A percentile compares a stretch with the other conserved stretches of the same genome.
Conservation (phyloP, 2,329 filamentous ascomycete species). For the Bipolaris cookei region DNA sequence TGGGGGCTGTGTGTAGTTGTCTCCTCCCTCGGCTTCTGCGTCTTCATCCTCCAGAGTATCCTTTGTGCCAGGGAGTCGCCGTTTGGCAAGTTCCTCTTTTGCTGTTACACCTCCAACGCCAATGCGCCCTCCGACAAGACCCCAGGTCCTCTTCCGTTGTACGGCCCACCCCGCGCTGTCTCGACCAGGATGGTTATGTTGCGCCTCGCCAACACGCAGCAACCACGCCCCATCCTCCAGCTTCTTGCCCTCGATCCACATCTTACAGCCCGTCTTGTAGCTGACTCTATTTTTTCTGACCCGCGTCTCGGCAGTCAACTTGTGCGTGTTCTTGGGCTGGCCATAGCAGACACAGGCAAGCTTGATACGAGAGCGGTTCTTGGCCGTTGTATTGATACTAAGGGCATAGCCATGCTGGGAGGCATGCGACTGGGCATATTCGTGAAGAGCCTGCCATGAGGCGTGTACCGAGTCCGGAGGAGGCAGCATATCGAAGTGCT, state of each 20-base stretch:
- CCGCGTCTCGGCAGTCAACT: conserved; percentile 45
- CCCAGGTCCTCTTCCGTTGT: conserved; percentile 46
- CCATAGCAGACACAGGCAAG: conserved; percentile 48
- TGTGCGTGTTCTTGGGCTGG: conserved; percentile 46
- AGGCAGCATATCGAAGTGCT: conserved; percentile 41
- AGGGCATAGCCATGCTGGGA: conserved; percentile 44
- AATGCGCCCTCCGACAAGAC: conserved; percentile 36
- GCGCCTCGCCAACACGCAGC: conserved; percentile 37
- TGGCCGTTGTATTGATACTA: conserved; percentile 47
- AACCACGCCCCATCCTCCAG: conserved; percentile 39
- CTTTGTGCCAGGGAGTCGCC: conserved; percentile 4
- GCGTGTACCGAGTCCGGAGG: conserved; percentile 34
- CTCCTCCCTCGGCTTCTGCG: conserved; percentile 9
- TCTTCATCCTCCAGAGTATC: conserved; percentile 8
- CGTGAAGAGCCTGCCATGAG: conserved; percentile 41
- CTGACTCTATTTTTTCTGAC: conserved; percentile 44
- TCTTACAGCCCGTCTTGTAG: conserved; percentile 46
- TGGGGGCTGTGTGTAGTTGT: conserved; percentile 1
- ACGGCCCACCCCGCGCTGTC: conserved; percentile 40
- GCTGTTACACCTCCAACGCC: conserved; percentile 44
- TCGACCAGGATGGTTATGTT: conserved; percentile 42
- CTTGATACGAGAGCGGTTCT: conserved; percentile 46
- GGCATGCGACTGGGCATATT: conserved; percentile 44
- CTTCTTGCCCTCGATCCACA: conserved; percentile 47
- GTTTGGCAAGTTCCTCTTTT: conserved; percentile 33